phyloP scores from a whole-genome alignment of 306 rosid species.

The Sicyos edulis region DNA sequence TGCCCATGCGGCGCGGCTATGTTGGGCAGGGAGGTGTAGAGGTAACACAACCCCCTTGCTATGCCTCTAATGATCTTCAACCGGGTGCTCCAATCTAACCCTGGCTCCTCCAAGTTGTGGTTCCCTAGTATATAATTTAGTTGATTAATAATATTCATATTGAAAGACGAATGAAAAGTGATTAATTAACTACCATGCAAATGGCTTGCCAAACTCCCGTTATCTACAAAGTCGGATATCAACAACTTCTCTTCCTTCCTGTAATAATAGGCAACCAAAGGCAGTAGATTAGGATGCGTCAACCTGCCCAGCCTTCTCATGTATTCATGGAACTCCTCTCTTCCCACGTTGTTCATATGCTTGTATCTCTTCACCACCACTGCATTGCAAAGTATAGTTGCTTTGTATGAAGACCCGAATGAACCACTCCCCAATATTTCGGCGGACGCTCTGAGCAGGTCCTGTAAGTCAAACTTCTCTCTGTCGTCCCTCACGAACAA shows the following conservation, averaged over 20 bases:
- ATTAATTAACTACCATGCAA: constrained; percentile 85
- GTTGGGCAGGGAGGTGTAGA: constrained; percentile 55
- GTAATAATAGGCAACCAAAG: constrained; percentile 66
- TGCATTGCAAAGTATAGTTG: constrained; percentile 36
- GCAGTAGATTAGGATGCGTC: constrained; percentile 64
- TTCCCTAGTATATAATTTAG: constrained; percentile 36
- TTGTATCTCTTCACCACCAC: constrained; percentile 84
- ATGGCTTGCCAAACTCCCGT: constrained; percentile 72
- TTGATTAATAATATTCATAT: too few species aligned
- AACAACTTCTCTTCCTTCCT: constrained; percentile 82
- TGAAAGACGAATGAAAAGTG: too few species aligned
- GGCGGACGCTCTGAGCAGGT: constrained; percentile 68
- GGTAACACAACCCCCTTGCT: constrained; percentile 59
- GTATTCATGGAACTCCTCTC: constrained; percentile 83
- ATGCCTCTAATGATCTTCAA: constrained; percentile 72
- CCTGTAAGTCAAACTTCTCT: constrained; percentile 55
- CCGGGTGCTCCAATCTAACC: constrained; percentile 77
- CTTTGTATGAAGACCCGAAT: constrained; percentile 90
- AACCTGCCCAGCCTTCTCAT: constrained; percentile 70
- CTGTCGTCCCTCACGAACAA: constrained; percentile 45
- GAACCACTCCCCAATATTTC: constrained; percentile 81
- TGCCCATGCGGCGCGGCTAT: constrained; percentile 80
- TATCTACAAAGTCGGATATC: constrained; percentile 51
- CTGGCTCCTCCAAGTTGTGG: constrained; percentile 41
- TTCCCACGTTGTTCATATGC: constrained; percentile 67